These are phyloP conservation scores for Fusarium multiceps DNA, from an alignment of 2,329 filamentous ascomycete genomes.

Conservation along the genomic window DNA sequence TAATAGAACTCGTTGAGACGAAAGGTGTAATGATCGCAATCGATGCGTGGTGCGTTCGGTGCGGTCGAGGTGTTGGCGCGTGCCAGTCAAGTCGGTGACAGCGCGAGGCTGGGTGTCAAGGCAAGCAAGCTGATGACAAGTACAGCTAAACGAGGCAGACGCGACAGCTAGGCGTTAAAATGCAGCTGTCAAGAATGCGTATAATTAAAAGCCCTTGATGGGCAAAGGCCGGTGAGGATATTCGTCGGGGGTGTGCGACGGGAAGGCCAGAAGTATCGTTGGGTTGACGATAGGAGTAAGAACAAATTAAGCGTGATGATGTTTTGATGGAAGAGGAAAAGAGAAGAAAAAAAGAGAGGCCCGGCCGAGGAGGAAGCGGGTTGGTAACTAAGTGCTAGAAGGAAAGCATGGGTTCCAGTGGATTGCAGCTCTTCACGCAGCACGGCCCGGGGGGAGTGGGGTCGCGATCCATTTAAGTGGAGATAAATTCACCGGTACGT, in stretches of 20 bases:
- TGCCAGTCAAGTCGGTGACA: conserved; percentile 17
- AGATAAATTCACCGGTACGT: neutral
- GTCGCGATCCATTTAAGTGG: conserved; percentile 4
- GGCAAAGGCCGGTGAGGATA: conserved; percentile 8
- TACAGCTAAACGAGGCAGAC: conserved; percentile 38
- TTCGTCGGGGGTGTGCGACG: conserved; percentile 20
- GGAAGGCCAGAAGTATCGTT: neutral
- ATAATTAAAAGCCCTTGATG: conserved; percentile 13
- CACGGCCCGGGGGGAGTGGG: conserved; percentile 6
- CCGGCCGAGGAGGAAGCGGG: conserved; percentile 42
- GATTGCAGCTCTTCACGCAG: conserved; percentile 29
- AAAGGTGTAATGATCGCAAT: conserved; percentile 11
- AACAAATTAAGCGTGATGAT: conserved; percentile 37
- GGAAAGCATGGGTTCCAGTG: conserved; percentile 23
- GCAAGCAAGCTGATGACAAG: conserved; percentile 15
- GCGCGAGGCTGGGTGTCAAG: conserved; percentile 35
- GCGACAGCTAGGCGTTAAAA: conserved; percentile 23
- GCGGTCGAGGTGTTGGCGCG: conserved; percentile 34
- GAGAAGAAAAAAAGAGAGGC: conserved; percentile 46
- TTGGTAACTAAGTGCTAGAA: conserved; percentile 30
- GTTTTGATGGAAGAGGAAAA: conserved; percentile 47
- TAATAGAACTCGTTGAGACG: conserved; percentile 28
- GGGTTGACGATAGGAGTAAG: conserved; percentile 33
- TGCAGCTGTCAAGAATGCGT: conserved; percentile 2
- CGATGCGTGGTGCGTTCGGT: conserved; percentile 19